Conservation (phyloP, 345 rosid genomes). For the Salix arbutifolia region DNA sequence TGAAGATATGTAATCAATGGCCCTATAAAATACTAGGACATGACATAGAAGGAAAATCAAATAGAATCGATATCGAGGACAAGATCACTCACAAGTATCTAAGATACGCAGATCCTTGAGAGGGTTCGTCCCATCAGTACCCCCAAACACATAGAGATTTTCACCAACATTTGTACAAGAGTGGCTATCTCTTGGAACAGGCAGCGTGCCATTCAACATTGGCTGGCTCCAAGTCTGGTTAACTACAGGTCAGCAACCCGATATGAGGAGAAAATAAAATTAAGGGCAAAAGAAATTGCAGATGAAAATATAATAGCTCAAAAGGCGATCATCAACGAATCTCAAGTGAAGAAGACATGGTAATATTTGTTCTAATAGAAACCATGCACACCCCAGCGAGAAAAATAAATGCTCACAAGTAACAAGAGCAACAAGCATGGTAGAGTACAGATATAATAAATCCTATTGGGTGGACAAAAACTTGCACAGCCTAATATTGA, state of each 20-base stretch:
- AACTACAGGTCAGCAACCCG: slow-evolving; percentile 41
- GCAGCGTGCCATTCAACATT: slow-evolving; percentile 57
- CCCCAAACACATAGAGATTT: slow-evolving; percentile 79
- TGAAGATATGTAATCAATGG: not conserved
- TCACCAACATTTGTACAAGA: slow-evolving; percentile 75
- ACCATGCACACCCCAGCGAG: not conserved
- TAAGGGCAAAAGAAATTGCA: not conserved
- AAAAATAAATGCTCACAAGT: slow-evolving; percentile 4
- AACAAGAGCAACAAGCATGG: not conserved
- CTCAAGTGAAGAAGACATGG: not conserved
- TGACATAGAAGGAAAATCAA: slow-evolving; percentile 1
- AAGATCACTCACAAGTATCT: slow-evolving; percentile 61
- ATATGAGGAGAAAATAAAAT: not conserved
- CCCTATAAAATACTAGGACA: not conserved
- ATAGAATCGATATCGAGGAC: slow-evolving; percentile 7
- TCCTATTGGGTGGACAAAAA: not conserved
- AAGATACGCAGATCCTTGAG: slow-evolving; percentile 79
- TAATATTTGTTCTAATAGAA: not conserved
- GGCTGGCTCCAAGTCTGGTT: slow-evolving; percentile 87
- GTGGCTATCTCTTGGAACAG: slow-evolving; percentile 92
- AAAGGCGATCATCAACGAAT: not conserved
- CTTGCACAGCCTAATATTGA: not conserved
- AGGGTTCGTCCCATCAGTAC: slow-evolving; percentile 82
- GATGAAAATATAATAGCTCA: not conserved
- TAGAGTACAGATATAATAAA: not conserved